A percentile compares a stretch with the other conserved stretches of the same genome.
Conservation (phyloP, 495 filamentous ascomycete species). For the Hypoxylon subgilvum region DNA sequence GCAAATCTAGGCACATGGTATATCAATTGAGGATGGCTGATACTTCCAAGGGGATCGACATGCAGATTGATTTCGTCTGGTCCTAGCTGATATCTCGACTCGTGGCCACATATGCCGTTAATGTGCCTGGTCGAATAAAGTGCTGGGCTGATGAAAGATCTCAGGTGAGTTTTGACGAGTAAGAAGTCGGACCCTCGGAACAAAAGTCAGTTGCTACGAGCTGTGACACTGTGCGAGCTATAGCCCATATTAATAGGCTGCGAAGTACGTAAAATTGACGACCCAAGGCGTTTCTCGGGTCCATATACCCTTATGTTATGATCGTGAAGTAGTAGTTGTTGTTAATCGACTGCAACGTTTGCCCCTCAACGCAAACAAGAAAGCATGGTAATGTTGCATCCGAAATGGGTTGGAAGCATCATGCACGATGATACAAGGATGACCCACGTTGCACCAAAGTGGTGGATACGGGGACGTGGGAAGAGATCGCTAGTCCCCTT, state of each 20-base stretch:
- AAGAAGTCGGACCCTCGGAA: too few species aligned
- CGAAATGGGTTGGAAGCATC: constrained; percentile 17
- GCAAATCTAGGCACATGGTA: background rate
- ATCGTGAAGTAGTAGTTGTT: too few species aligned
- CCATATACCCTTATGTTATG: too few species aligned
- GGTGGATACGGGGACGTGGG: constrained; percentile 6
- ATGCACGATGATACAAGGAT: constrained; percentile 22
- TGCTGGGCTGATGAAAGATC: too few species aligned
- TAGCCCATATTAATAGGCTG: background rate
- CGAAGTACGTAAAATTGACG: background rate
- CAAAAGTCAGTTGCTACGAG: background rate
- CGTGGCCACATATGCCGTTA: too few species aligned
- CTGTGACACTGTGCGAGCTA: too few species aligned
- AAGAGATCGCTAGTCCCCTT: constrained; percentile 13
- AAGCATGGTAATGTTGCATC: constrained; percentile 10
- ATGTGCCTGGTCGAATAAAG: too few species aligned
- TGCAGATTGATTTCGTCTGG: background rate
- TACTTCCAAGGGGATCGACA: background rate
- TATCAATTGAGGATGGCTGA: background rate
- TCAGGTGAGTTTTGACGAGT: too few species aligned
- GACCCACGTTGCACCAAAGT: constrained; percentile 9
- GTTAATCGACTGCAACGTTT: constrained; percentile 6
- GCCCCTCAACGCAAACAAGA: background rate
- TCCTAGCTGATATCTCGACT: too few species aligned
- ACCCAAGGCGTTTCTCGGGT: background rate